Percentiles rank a stretch among this genome's conserved stretches.
phyloP scores from a whole-genome alignment of 345 rosid species.

The Gossypium sturtianum region DNA sequence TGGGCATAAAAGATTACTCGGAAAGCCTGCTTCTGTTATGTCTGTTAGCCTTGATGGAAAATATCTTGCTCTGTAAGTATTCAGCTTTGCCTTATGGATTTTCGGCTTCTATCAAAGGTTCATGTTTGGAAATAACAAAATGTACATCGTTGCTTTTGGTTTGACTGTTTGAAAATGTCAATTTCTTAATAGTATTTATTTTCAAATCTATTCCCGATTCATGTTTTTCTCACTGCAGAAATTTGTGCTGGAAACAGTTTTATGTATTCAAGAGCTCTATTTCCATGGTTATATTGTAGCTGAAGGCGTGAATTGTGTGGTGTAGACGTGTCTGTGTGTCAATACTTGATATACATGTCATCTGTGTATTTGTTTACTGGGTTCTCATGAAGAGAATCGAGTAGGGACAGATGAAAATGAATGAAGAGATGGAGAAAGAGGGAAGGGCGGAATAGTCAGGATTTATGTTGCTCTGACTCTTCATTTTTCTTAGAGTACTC shows the following conservation, averaged over 20 bases:
- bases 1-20: slow-evolving; percentile 80
- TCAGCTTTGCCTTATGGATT: background rate
- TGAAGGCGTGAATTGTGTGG: background rate
- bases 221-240: background rate
- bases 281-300: slow-evolving; percentile 3
- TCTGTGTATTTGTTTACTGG: background rate
- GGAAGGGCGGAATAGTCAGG: background rate
- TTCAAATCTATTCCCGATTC: background rate
- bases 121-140: background rate
- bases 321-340: background rate
- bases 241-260: background rate
- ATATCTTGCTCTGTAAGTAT: slow-evolving; percentile 82
- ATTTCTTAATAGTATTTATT: background rate
- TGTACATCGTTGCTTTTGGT: background rate
- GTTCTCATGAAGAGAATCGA: background rate
- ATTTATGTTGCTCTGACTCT: background rate
- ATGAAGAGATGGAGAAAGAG: background rate
- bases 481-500: background rate
- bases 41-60: slow-evolving; percentile 89
- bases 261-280: background rate
- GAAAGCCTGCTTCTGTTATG: slow-evolving; percentile 72
- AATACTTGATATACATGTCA: background rate
- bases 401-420: background rate
- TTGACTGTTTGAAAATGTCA: background rate
- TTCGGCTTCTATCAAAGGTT: background rate